A percentile compares a stretch with the other conserved stretches of the same genome.
Evolutionary conservation across 305 asterid species (phyloP).

Genomic region (Fraxinus nigra): DNA sequence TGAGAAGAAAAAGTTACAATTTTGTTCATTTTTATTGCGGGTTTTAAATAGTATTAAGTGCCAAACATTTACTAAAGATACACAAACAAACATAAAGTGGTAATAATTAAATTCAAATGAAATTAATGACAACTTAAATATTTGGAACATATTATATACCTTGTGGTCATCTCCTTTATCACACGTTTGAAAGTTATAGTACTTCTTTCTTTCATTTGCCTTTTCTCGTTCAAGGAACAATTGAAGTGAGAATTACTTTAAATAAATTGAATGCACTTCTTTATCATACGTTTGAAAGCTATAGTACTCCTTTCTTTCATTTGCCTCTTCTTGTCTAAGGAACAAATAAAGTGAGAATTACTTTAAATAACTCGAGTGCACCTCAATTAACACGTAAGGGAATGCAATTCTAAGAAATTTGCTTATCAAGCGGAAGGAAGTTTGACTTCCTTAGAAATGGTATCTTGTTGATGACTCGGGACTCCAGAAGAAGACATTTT

Average conservation of each 20-base stretch:
- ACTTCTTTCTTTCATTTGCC: background rate
- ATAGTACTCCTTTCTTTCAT: background rate
- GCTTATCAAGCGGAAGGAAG: background rate
- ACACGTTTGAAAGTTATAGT: background rate
- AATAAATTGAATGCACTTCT: background rate
- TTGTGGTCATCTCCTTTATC: background rate
- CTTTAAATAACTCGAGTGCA: too few relatives aligned
- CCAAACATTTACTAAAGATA: background rate
- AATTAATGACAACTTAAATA: background rate
- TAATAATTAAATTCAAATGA: too few relatives aligned
- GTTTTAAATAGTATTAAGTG: background rate
- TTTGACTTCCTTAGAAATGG: background rate
- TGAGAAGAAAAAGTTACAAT: background rate
- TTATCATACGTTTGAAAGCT: background rate
- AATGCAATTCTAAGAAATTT: background rate
- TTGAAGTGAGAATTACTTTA: background rate
- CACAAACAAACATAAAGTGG: background rate
- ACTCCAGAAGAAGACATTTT: background rate
- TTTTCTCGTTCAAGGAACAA: background rate
- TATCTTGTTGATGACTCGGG: background rate
- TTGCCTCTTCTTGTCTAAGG: background rate
- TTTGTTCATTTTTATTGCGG: too few relatives aligned
- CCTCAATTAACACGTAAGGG: background rate
- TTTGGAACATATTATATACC: background rate
- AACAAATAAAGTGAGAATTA: background rate